Percentiles rank a stretch among this genome's conserved stretches.
Conservation (phyloP, 2,329 filamentous ascomycete species). For the Chaetoscypha palmicola region DNA sequence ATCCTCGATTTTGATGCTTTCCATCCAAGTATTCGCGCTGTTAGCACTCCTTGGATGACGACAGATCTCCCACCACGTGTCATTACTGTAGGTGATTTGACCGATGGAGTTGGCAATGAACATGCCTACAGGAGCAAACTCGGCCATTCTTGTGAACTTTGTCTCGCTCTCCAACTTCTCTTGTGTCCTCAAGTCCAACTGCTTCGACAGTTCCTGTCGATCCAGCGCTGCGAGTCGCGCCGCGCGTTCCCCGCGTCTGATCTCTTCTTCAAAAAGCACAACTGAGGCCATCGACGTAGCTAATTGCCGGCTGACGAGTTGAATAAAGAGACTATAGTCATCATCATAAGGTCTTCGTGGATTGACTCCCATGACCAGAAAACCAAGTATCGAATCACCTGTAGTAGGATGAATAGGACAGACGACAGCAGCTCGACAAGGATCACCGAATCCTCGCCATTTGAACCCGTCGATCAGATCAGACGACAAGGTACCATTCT, state of each 20-base stretch:
- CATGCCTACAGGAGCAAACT: conserved; percentile 76
- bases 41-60: conserved; percentile 53
- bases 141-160: conserved; percentile 76
- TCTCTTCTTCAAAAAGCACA: conserved; percentile 77
- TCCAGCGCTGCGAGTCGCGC: conserved; percentile 70
- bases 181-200: conserved; percentile 58
- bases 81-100: conserved; percentile 71
- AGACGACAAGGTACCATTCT: conserved; percentile 57
- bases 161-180: conserved; percentile 63
- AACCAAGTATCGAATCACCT: conserved; percentile 66
- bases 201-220: conserved; percentile 68
- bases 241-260: conserved; percentile 64
- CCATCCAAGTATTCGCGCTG: conserved; percentile 62
- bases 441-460: conserved; percentile 65
- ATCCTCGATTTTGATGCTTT: conserved; percentile 63
- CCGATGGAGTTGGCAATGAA: conserved; percentile 72
- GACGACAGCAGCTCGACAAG: conserved; percentile 63
- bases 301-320: conserved; percentile 66
- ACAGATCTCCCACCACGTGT: conserved; percentile 66
- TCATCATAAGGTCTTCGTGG: conserved; percentile 72
- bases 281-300: conserved; percentile 76
- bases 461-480: conserved; percentile 59
- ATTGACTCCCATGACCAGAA: conserved; percentile 72
- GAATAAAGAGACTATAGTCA: conserved; percentile 72
- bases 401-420: conserved; percentile 73